A percentile compares a stretch with the other conserved stretches of the same genome.
phyloP scores from a whole-genome alignment of 768 basidiomycete species.

The Tricholomella constricta region DNA sequence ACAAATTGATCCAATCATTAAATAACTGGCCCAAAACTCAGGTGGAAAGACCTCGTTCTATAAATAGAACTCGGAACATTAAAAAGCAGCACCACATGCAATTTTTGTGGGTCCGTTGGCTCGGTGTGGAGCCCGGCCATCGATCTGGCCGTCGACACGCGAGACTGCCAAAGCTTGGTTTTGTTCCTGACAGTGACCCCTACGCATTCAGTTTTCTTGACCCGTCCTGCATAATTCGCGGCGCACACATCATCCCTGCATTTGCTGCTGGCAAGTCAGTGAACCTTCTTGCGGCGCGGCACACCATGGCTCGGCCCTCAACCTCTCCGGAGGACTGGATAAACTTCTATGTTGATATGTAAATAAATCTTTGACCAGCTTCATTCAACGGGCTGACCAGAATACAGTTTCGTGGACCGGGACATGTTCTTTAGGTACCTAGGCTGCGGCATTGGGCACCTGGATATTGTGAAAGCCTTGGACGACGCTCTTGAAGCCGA shows the following conservation, averaged over 20 bases:
- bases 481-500: no score
- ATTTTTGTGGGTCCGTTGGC: conserved; percentile 43
- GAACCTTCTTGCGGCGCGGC: conserved; percentile 12
- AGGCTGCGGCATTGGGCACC: no score
- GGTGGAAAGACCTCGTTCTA: no score
- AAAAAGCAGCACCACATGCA: conserved; percentile 28
- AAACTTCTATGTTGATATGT: conserved; percentile 36
- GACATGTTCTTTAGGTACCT: conserved; percentile 34
- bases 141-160: conserved; percentile 15
- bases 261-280: conserved; percentile 26
- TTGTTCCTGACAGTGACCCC: conserved; percentile 23
- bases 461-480: no score
- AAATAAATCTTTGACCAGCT: no score
- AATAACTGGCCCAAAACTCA: no score
- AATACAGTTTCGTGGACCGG: conserved; percentile 32
- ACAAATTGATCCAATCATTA: no score
- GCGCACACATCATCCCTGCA: conserved; percentile 31
- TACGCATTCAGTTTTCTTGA: conserved; percentile 34
- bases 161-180: conserved; percentile 28
- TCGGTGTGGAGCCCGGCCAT: conserved; percentile 26
- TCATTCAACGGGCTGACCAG: no score
- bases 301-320: conserved; percentile 9
- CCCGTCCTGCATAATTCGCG: conserved; percentile 26
- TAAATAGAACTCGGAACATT: no score
- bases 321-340: conserved; percentile 26